Evolutionary conservation across 1,284 basidiomycete genomes (phyloP).

Genomic region (Pholiota adiposa): DNA sequence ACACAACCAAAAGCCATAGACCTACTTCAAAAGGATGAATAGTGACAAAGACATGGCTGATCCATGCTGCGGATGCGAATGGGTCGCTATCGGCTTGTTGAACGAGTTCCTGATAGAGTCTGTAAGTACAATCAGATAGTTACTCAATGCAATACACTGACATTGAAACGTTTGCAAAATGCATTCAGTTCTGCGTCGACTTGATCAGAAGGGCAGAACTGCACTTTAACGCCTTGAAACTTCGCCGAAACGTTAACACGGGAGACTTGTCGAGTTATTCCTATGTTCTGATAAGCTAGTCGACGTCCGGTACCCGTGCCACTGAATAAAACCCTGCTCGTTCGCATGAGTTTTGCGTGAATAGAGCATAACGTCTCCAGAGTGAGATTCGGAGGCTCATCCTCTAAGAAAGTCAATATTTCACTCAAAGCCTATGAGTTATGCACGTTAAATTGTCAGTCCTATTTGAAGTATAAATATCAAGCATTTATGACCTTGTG

Average conservation of each 20-base stretch:
- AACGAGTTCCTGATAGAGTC: slow-evolving; percentile 12
- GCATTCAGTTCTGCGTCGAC: slow-evolving; percentile 13
- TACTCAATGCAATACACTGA: background rate
- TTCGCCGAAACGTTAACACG: slow-evolving; percentile 17
- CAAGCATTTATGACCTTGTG: slow-evolving; percentile 12
- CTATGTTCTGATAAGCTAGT: slow-evolving; percentile 18
- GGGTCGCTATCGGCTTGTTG: slow-evolving; percentile 15
- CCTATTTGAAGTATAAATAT: background rate
- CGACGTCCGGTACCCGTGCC: background rate
- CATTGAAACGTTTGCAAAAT: slow-evolving; percentile 25
- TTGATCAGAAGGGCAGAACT: slow-evolving; percentile 23
- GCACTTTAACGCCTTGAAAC: slow-evolving; percentile 11
- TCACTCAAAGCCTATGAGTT: slow-evolving; percentile 13
- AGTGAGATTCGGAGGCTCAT: too few species aligned
- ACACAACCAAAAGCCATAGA: too few species aligned
- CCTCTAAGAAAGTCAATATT: too few species aligned
- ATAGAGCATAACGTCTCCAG: slow-evolving; percentile 11
- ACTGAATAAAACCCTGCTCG: slow-evolving; percentile 17
- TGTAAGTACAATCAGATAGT: background rate
- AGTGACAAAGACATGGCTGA: slow-evolving; percentile 19
- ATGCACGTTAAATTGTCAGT: background rate
- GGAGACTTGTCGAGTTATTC: slow-evolving; percentile 17
- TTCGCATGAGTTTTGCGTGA: slow-evolving; percentile 18
- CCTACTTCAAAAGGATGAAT: slow-evolving; percentile 24
- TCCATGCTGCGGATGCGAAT: slow-evolving; percentile 24